phyloP scores from a whole-genome alignment of 2,329 filamentous ascomycete species.

The Beauveria brongniartii region DNA sequence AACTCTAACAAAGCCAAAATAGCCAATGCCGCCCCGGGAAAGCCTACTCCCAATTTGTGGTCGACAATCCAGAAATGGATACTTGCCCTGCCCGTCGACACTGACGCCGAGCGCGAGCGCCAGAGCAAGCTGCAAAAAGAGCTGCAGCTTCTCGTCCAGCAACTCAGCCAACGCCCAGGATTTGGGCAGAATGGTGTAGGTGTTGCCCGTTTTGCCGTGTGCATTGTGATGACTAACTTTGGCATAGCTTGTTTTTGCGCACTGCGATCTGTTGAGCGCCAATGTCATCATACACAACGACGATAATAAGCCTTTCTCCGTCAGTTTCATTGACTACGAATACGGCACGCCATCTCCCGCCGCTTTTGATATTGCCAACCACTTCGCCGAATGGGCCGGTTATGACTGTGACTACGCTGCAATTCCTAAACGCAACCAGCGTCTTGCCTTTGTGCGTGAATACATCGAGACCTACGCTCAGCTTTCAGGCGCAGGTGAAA shows the following conservation, averaged over 20 bases:
- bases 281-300: conserved; percentile 76
- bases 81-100: conserved; percentile 67
- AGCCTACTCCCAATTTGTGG: conserved; percentile 82
- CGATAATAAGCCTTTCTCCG: conserved; percentile 30
- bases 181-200: conserved; percentile 67
- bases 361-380: conserved; percentile 94
- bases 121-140: conserved; percentile 66
- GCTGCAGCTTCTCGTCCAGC: conserved; percentile 58
- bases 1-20: conserved; percentile 32
- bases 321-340: conserved; percentile 96
- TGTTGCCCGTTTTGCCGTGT: conserved; percentile 13
- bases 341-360: conserved; percentile 92
- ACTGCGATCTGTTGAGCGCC: conserved; percentile 91
- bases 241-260: conserved; percentile 73
- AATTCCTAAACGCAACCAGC: conserved; percentile 69
- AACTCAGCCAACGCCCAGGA: conserved; percentile 69
- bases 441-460: conserved; percentile 72
- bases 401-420: conserved; percentile 88
- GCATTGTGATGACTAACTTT: background rate
- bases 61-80: conserved; percentile 97
- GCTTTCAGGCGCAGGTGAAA: conserved; percentile 34
- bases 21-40: conserved; percentile 51
- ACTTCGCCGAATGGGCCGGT: conserved; percentile 97
- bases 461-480: conserved; percentile 71
- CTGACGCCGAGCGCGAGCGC: conserved; percentile 58